Base-by-base conservation (phyloP, 2,329 filamentous ascomycete species). In the Stemphylium lycopersici region DNA sequence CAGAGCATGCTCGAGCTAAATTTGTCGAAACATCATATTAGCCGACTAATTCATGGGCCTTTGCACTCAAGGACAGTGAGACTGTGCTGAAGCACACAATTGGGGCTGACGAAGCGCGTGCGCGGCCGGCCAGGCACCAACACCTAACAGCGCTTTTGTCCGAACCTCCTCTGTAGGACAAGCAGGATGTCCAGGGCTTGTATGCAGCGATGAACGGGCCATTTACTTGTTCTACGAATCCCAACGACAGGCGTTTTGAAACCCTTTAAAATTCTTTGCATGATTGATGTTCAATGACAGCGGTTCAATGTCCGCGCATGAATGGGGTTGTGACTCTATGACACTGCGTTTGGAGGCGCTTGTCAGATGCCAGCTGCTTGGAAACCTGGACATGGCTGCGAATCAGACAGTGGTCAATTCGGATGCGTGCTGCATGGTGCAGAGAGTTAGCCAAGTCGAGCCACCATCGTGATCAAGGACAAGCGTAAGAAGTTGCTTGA, bases 371-470 rank as follows among this genome's bases (percentile, higher is more conserved):
- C 32, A 26, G 20, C 24, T 38, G 56, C 40, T 31, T 53, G 48
- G 41, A 48, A 50, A 41, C 33, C 31, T 46, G 40, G 37, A 48
- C 45, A 24, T 16, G 39, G 38, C 32, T 33, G 44, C 37, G 37
- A 46, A 56, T 54, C 46, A 45, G 46, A 51, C 36, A 18, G 32
- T 43, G 45, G 48, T 49, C 32, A 10, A 50, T 50, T 51, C 49
- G 52, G 45, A 26, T 24, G 49, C 18, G 45, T 37, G 47, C 43
- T 51, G 52, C 52, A 38, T 31, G 34, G 34, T 51, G 36, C 38
- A 20, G 45, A 44, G 40, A 22, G 33, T 22, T 22, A 33, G 46
- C 43, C 39, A 43, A n/a, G 47, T 44, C 29, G 45, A 51, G 47
- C 24, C 32, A 41, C 24, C 32, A 41, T 40, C 13, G 46, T 36